Conservation (phyloP, 2,329 filamentous ascomycete genomes). For the Ustulina deusta region DNA sequence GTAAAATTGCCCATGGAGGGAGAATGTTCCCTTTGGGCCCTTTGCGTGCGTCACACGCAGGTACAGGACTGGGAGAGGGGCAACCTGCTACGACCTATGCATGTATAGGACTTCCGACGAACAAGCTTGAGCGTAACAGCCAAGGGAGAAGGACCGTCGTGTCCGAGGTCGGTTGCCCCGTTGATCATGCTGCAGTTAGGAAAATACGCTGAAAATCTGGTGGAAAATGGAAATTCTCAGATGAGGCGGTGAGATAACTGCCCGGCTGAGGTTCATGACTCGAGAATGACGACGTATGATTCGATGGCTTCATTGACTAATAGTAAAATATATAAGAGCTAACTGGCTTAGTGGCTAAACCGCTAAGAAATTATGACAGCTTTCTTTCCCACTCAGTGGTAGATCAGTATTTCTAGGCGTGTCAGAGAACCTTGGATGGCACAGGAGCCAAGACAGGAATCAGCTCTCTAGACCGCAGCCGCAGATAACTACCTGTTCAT, state of each 20-base stretch:
- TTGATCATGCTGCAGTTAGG: conserved; percentile 13
- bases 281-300: conserved; percentile 15
- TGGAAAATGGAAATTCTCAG: neutral
- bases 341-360: conserved; percentile 1
- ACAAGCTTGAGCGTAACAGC: conserved; percentile 6
- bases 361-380: neutral
- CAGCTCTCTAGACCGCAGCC: neutral
- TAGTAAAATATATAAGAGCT: conserved; percentile 2
- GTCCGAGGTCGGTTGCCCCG: neutral
- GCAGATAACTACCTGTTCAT: neutral
- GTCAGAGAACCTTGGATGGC: neutral
- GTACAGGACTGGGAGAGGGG: neutral
- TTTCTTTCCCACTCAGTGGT: neutral
- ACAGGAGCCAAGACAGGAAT: neutral
- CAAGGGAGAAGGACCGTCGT: neutral
- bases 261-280: conserved; percentile 10
- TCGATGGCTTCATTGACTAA: neutral
- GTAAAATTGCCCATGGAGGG: neutral
- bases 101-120: neutral
- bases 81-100: neutral
- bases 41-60: neutral
- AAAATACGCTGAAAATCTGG: conserved; percentile 4
- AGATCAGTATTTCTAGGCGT: neutral
- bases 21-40: conserved; percentile 9
- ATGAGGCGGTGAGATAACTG: conserved; percentile 30